Conservation (phyloP, 768 basidiomycete species). For the Calocera cornea region DNA sequence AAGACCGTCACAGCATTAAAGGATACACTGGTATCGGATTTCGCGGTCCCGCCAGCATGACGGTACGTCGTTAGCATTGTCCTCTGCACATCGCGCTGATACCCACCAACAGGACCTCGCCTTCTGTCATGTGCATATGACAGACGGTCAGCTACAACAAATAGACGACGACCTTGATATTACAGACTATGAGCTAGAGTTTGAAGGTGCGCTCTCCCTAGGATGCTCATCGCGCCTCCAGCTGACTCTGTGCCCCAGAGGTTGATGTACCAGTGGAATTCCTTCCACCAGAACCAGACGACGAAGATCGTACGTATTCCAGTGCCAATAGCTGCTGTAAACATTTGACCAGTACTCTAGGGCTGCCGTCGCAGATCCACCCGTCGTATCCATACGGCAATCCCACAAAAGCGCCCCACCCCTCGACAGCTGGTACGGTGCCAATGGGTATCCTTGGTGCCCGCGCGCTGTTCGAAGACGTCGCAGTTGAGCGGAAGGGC, state of each 20-base stretch:
- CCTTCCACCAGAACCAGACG: background rate
- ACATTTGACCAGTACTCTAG: background rate
- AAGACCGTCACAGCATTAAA: no score
- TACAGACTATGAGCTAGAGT: background rate
- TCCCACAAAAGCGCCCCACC: background rate
- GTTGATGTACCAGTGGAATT: background rate
- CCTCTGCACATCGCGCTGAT: no score
- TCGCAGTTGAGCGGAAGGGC: background rate
- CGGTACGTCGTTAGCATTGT: background rate
- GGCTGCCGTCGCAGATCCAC: background rate
- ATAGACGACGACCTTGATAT: background rate
- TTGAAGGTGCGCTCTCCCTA: background rate
- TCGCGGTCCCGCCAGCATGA: background rate
- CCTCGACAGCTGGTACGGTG: background rate
- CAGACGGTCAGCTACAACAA: background rate
- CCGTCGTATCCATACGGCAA: background rate
- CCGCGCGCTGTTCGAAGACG: background rate
- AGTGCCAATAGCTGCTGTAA: background rate
- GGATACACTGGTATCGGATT: background rate
- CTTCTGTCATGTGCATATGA: background rate
- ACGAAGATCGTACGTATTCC: background rate
- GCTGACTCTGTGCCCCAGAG: background rate
- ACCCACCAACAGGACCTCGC: background rate
- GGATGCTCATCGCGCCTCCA: background rate
- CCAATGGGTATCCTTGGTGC: background rate